Base-by-base conservation (phyloP, 139 green algal species). In the Astrephomene gubernaculifera region DNA sequence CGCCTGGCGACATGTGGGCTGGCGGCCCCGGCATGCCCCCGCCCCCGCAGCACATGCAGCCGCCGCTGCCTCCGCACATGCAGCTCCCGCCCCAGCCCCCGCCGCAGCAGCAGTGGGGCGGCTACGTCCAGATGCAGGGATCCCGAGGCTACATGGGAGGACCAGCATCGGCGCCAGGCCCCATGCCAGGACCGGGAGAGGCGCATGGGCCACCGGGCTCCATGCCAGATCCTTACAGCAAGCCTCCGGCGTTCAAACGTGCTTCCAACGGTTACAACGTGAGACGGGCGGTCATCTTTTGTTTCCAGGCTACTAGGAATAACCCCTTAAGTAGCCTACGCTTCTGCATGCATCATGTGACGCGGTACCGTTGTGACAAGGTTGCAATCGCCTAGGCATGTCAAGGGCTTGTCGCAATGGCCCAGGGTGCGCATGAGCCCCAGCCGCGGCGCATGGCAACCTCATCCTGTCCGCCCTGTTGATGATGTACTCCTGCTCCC, bases 201-300 rank as follows among this genome's bases (percentile, higher is more conserved):
- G 38, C 38, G 39, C 68, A 75, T 39, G 68, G 68, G 39, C 49
- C 29, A 21, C 33, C 38, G 8, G 73, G 53, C 36, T 27, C 33
- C 35, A 53, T 81, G 21, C 33, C 33, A 8, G 74, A 82, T 27
- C 74, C 53, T 8, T 82, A 71, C 74, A n/a, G n/a, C n/a, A 82
- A 70, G n/a, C 45, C 74, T 22, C 52, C 6, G 1, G 14, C 61
- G 29, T 67, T 82, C 74, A 71, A 82, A 29, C 74, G 74, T 21
- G 35, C 41, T 54, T 60, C 74, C 27, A 82, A 82, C 25, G 74
- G 74, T 8, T 41, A 53, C 27, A 27, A 71, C 25, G 74, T 82
- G 38, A 71, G 74, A 57, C 31, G 63, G 29, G 63, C 31, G 57
- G 10, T 2, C 2, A 67, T 9, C 24, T 67, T 27, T 10, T 27